Evolutionary conservation across 1,284 basidiomycete species (phyloP).

Genomic region (Ceratobasidium papillatum): DNA sequence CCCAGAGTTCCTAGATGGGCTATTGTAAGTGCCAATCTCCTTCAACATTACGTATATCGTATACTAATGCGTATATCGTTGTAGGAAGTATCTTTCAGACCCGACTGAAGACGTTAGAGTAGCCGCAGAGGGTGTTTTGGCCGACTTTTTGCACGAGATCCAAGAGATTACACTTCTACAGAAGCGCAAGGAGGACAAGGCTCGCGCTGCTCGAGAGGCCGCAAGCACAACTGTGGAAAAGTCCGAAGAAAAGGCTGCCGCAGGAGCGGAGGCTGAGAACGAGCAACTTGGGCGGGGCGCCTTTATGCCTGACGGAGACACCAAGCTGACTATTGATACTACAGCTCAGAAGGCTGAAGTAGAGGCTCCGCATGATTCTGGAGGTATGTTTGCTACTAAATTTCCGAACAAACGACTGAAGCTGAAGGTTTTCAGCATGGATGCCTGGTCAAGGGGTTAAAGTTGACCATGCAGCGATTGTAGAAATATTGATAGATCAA

Average conservation of each 20-base stretch:
- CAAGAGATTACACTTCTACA: constrained; percentile 82
- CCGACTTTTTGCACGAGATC: constrained; percentile 94
- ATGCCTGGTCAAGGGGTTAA: constrained; percentile 91
- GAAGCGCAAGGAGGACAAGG: constrained; percentile 66
- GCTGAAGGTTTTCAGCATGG: constrained; percentile 66
- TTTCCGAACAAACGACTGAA: constrained; percentile 47
- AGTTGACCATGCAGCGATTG: constrained; percentile 90
- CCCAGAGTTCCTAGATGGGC: constrained; percentile 92
- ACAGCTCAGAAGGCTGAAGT: constrained; percentile 22
- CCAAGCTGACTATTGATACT: constrained; percentile 13
- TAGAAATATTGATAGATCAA: constrained; percentile 94
- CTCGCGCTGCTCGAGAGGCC: constrained; percentile 42
- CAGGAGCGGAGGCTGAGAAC: constrained; percentile 47
- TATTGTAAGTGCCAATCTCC: constrained; percentile 71
- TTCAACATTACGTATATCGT: neutral
- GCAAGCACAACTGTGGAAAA: constrained; percentile 53
- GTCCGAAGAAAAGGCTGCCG: constrained; percentile 56
- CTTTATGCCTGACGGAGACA: constrained; percentile 43
- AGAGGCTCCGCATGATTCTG: constrained; percentile 60
- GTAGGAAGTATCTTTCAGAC: constrained; percentile 93
- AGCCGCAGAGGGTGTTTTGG: constrained; percentile 89
- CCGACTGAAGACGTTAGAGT: constrained; percentile 93
- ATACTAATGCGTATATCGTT: constrained; percentile 43
- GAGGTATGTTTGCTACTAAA: constrained; percentile 58
- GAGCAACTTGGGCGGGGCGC: constrained; percentile 50